phyloP scores from a whole-genome alignment of 495 filamentous ascomycete species.

The Chaetomium cochliodes region DNA sequence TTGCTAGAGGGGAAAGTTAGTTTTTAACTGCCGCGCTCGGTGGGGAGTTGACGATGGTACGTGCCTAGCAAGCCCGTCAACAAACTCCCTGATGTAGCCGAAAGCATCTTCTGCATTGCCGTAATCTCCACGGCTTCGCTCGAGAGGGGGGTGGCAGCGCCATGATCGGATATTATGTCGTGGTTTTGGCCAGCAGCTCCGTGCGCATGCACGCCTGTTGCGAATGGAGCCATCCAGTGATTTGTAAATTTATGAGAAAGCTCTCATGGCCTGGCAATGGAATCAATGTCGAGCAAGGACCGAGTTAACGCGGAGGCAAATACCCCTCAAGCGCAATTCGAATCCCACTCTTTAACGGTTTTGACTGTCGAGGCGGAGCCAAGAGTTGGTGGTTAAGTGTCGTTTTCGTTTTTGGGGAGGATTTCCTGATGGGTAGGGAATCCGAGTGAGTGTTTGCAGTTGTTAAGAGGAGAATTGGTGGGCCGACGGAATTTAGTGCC shows the following conservation, averaged over 20 bases:
- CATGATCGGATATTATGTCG: constrained; percentile 24
- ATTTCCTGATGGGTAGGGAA: neutral
- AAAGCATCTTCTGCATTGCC: constrained; percentile 85
- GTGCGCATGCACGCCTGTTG: constrained; percentile 5
- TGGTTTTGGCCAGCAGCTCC: constrained; percentile 25
- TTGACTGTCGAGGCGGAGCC: constrained; percentile 4
- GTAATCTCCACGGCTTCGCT: constrained; percentile 61
- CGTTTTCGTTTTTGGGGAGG: neutral
- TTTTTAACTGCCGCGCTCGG: constrained; percentile 12
- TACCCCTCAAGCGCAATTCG: constrained; percentile 14
- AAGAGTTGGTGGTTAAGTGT: neutral
- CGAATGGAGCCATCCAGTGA: constrained; percentile 22
- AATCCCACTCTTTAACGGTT: neutral
- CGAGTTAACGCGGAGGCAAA: neutral
- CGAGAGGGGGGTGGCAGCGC: constrained; percentile 31
- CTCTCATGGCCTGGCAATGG: constrained; percentile 12
- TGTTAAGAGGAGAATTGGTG: neutral
- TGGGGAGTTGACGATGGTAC: constrained; percentile 21
- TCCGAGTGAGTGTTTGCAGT: neutral
- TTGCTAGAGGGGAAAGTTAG: constrained; percentile 59
- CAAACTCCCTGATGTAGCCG: constrained; percentile 85
- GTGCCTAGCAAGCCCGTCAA: constrained; percentile 86
- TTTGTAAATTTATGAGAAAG: neutral
- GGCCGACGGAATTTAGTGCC: neutral
- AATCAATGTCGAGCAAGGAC: constrained; percentile 2